Evolutionary conservation across 1,139 yeast genomes (phyloP).

Genomic region (Kodamaea sp.): DNA sequence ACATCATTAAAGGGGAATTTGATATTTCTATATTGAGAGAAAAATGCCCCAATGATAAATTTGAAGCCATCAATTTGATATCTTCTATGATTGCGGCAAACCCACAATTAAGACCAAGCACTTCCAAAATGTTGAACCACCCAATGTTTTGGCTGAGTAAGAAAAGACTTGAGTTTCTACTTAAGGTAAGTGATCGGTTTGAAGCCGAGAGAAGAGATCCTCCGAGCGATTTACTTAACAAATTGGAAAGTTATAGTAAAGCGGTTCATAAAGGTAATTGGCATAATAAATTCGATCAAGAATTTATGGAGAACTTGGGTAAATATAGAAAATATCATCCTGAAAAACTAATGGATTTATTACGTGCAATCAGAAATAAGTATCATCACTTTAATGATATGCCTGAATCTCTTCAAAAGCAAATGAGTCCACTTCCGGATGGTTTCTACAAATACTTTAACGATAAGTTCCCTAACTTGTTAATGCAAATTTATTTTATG

Average conservation of each 20-base stretch:
- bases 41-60: constrained; percentile 42
- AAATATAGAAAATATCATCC: constrained; percentile 86
- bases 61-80: constrained; percentile 73
- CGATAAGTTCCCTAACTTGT: constrained; percentile 67
- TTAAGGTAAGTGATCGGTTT: constrained; percentile 86
- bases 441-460: constrained; percentile 80
- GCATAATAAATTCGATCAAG: constrained; percentile 67
- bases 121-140: constrained; percentile 64
- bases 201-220: constrained; percentile 88
- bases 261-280: constrained; percentile 70
- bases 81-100: constrained; percentile 64
- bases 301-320: constrained; percentile 78
- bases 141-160: constrained; percentile 85
- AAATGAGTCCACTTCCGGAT: constrained; percentile 78
- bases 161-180: constrained; percentile 73
- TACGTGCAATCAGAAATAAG: constrained; percentile 88
- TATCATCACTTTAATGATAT: constrained; percentile 90
- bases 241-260: constrained; percentile 55
- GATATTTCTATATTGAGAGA: constrained; percentile 44
- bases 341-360: constrained; percentile 72
- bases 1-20: constrained; percentile 73
- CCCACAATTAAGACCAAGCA: constrained; percentile 73
- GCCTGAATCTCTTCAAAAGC: constrained; percentile 54
- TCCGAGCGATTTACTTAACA: constrained; percentile 60
- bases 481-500: constrained; percentile 71